These are phyloP conservation scores for Kuraishia capsulata DNA, from an alignment of 805 yeast genomes.

Conservation along the genomic window DNA sequence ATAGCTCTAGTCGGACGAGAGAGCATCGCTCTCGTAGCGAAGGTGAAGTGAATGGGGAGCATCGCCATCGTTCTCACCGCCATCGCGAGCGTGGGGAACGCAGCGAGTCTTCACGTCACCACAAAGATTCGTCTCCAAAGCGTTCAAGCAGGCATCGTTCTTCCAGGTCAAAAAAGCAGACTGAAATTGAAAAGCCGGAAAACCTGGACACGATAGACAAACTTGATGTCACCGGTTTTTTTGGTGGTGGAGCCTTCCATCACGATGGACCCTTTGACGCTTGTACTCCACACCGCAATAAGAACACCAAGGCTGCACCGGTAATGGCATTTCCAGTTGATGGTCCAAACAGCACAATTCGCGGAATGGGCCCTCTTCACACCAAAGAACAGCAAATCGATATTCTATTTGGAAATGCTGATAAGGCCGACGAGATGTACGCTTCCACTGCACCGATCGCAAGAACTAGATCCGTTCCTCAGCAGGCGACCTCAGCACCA, in stretches of 20 bases:
- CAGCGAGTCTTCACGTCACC: conserved; percentile 5
- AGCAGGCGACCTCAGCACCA: neutral
- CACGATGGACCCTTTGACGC: conserved; percentile 99
- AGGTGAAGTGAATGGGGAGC: conserved; percentile 3
- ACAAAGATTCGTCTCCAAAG: conserved; percentile 3
- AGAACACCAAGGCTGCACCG: conserved; percentile 67
- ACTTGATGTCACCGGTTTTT: conserved; percentile 90
- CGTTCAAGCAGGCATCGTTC: conserved; percentile 17
- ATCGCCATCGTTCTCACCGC: neutral
- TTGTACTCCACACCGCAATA: conserved; percentile 93
- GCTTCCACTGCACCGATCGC: conserved; percentile 11
- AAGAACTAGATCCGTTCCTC: neutral
- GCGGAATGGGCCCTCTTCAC: conserved; percentile 49
- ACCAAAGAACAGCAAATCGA: conserved; percentile 58
- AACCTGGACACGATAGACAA: conserved; percentile 92
- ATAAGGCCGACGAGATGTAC: conserved; percentile 30
- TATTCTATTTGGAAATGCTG: conserved; percentile 68
- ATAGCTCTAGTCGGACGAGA: conserved; percentile 4
- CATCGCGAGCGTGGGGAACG: neutral
- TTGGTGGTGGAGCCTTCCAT: conserved; percentile 90
- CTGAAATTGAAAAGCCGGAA: conserved; percentile 43
- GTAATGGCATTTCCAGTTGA: conserved; percentile 92
- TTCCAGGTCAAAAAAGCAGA: conserved; percentile 18
- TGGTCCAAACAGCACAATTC: conserved; percentile 85
- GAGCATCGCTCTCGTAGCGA: conserved; percentile 14